Evolutionary conservation across 2,329 filamentous ascomycete species (phyloP).

Genomic region (Elsinoe australis): DNA sequence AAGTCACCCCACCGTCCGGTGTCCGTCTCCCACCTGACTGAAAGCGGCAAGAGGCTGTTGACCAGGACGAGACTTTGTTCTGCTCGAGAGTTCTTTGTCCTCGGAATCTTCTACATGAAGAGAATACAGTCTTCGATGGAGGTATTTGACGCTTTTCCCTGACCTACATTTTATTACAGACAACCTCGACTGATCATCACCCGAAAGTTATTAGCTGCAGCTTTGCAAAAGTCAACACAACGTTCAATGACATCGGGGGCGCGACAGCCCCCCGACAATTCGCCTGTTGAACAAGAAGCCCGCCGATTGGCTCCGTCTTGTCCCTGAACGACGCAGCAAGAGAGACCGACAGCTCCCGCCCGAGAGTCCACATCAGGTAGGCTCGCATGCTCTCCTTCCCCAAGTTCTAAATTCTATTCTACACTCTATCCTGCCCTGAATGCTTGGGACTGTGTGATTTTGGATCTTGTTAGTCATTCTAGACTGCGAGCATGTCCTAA

Average conservation of each 20-base stretch:
- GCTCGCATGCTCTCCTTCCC: constrained; percentile 16
- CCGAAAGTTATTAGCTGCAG: too few species aligned
- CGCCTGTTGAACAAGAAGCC: not conserved
- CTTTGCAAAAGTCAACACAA: not conserved
- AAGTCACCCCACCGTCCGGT: too few species aligned
- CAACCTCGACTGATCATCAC: too few species aligned
- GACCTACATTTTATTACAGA: too few species aligned
- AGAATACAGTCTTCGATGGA: too few species aligned
- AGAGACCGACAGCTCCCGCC: constrained; percentile 6
- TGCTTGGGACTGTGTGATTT: constrained; percentile 7
- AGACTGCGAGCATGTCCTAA: constrained; percentile 20
- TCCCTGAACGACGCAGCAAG: constrained; percentile 13
- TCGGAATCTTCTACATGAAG: too few species aligned
- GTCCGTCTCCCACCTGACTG: too few species aligned
- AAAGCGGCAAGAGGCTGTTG: too few species aligned
- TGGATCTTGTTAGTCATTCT: constrained; percentile 1
- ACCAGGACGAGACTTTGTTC: too few species aligned
- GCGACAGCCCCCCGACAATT: not conserved
- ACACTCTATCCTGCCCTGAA: constrained; percentile 15
- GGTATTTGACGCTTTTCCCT: too few species aligned
- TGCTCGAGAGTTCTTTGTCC: too few species aligned
- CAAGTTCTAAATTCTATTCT: constrained; percentile 13
- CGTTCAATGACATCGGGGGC: constrained; percentile 13
- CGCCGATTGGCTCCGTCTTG: constrained; percentile 12
- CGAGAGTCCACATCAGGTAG: constrained; percentile 16